Evolutionary conservation across 2,329 filamentous ascomycete genomes (phyloP).

Genomic region (Curvularia hawaiiensis): DNA sequence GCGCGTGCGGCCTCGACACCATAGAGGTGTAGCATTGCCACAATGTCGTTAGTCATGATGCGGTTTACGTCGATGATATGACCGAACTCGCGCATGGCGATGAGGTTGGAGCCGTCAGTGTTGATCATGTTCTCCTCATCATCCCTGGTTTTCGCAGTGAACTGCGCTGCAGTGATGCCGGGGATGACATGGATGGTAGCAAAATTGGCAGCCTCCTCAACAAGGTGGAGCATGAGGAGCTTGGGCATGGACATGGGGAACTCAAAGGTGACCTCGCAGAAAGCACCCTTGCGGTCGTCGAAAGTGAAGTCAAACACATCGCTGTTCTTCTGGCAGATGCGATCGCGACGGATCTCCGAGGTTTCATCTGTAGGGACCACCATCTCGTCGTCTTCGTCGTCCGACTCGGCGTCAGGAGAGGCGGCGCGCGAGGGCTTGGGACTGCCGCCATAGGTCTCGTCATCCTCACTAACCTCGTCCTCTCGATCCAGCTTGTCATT

Average conservation of each 20-base stretch:
- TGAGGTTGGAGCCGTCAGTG: constrained; percentile 84
- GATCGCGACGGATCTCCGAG: constrained; percentile 39
- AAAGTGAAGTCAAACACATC: constrained; percentile 80
- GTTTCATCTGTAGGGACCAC: constrained; percentile 37
- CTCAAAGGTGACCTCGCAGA: constrained; percentile 81
- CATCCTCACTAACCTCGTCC: constrained; percentile 58
- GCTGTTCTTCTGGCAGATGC: constrained; percentile 53
- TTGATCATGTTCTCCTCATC: constrained; percentile 61
- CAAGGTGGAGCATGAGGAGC: constrained; percentile 87
- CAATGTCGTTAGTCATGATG: constrained; percentile 91
- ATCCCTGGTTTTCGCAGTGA: constrained; percentile 57
- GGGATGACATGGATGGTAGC: constrained; percentile 87
- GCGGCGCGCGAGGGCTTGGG: constrained; percentile 46
- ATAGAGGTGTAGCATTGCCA: constrained; percentile 81
- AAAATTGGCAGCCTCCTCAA: constrained; percentile 78
- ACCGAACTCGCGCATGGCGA: constrained; percentile 87
- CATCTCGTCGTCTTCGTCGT: constrained; percentile 33
- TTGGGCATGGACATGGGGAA: constrained; percentile 84
- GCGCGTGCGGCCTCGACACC: constrained; percentile 91
- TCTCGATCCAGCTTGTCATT: constrained; percentile 63
- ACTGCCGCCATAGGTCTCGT: constrained; percentile 58
- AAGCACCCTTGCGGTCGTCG: constrained; percentile 73
- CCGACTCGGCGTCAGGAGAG: constrained; percentile 37
- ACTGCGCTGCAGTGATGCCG: constrained; percentile 73
- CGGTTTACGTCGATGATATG: constrained; percentile 85